A percentile compares a stretch with the other conserved stretches of the same genome.
Evolutionary conservation across 75 land plant genomes (phyloP).

Genomic region (Pinus albicaulis): DNA sequence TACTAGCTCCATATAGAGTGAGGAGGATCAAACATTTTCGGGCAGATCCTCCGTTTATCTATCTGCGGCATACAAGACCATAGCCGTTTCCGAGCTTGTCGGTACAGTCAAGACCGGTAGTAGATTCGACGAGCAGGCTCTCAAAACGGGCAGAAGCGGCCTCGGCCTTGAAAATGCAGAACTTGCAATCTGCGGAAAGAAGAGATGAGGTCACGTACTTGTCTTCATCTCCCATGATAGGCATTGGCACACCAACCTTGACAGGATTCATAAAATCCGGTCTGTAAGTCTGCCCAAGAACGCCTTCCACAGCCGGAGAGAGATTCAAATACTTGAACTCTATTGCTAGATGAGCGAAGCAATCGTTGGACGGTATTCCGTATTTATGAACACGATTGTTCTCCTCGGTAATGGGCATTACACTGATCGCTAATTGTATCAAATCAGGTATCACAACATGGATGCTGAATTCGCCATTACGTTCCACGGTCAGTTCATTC

Average conservation of each 20-base stretch:
- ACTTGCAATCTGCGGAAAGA: constrained; percentile 38
- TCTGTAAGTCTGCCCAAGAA: constrained; percentile 57
- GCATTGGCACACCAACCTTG: constrained; percentile 69
- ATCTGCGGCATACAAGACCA: constrained; percentile 5
- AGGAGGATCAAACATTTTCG: too few species aligned
- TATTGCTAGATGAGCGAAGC: constrained; percentile 62
- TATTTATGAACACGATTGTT: constrained; percentile 31
- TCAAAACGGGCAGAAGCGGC: not conserved
- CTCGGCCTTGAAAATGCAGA: constrained; percentile 7
- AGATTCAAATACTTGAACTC: constrained; percentile 38
- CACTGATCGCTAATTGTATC: constrained; percentile 15
- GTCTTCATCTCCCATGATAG: constrained; percentile 67
- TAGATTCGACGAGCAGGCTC: not conserved
- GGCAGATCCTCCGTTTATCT: not conserved
- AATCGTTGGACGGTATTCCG: constrained; percentile 24
- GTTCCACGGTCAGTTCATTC: constrained; percentile 17
- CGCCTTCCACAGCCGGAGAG: constrained; percentile 43
- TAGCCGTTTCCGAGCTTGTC: not conserved
- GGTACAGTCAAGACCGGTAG: not conserved
- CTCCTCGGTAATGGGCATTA: constrained; percentile 24
- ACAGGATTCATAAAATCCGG: constrained; percentile 57
- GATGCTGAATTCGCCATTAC: constrained; percentile 15
- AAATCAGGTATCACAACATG: constrained; percentile 7
- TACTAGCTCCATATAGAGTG: too few species aligned
- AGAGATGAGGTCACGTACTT: constrained; percentile 51